A percentile compares a stretch with the other conserved stretches of the same genome.
phyloP scores from a whole-genome alignment of 176 grass and related monocot genomes.

The Aegilops sharonensis region DNA sequence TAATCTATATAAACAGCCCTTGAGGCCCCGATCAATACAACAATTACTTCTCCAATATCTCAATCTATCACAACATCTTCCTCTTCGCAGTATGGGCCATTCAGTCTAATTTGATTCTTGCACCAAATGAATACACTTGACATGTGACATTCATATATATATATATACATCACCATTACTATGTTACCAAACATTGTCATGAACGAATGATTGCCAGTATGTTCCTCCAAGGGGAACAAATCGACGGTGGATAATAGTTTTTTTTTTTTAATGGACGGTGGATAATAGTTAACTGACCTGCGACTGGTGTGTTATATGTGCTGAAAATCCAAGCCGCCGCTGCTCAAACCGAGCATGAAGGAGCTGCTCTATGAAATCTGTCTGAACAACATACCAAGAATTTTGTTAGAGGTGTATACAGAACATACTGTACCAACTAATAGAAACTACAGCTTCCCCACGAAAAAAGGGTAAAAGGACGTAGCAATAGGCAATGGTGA shows the following conservation, averaged over 20 bases:
- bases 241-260: background rate
- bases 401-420: background rate
- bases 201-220: background rate
- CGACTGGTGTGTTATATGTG: conserved; percentile 39
- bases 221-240: no score
- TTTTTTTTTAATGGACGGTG: no score
- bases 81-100: background rate
- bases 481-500: background rate
- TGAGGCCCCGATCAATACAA: no score
- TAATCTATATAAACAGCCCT: no score
- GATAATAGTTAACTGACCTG: conserved; percentile 49
- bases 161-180: background rate
- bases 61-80: background rate
- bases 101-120: background rate
- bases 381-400: conserved; percentile 37
- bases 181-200: background rate
- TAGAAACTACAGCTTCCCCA: background rate
- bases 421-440: background rate
- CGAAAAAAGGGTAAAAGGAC: background rate
- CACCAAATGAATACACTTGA: conserved; percentile 3
- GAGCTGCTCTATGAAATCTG: conserved; percentile 81
- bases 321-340: conserved; percentile 50
- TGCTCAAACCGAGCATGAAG: conserved; percentile 67
- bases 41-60: no score
- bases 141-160: background rate